Conservation (phyloP, 2,329 filamentous ascomycete genomes). For the Phialocephala subalpina region DNA sequence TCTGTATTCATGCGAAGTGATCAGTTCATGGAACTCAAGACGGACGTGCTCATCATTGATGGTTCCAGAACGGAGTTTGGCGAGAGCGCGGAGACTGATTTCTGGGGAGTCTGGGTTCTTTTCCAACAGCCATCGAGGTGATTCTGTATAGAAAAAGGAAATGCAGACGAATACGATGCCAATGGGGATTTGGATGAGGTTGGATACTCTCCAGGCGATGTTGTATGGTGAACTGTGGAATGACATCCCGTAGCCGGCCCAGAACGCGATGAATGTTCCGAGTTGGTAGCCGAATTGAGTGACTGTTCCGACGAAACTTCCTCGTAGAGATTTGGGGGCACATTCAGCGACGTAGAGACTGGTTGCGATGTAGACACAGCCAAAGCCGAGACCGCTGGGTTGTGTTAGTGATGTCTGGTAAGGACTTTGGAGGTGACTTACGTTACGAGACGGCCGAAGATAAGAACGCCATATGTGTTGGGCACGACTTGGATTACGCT, state of each 20-base stretch:
- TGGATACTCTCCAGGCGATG: conserved; percentile 52
- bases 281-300: conserved; percentile 53
- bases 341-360: conserved; percentile 53
- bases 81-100: conserved; percentile 63
- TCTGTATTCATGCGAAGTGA: conserved; percentile 75
- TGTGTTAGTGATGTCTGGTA: background rate
- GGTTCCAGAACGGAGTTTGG: conserved; percentile 67
- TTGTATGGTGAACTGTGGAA: conserved; percentile 50
- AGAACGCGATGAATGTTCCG: conserved; percentile 53
- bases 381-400: conserved; percentile 49
- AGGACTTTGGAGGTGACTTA: conserved; percentile 24
- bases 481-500: conserved; percentile 51
- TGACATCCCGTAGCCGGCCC: conserved; percentile 53
- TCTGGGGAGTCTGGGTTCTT: conserved; percentile 67
- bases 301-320: conserved; percentile 50
- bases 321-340: conserved; percentile 48
- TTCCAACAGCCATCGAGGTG: conserved; percentile 70
- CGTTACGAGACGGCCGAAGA: conserved; percentile 50
- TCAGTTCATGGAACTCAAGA: conserved; percentile 68
- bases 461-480: conserved; percentile 50
- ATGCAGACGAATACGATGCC: conserved; percentile 62
- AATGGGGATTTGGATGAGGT: conserved; percentile 51
- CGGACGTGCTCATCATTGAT: conserved; percentile 73
- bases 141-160: conserved; percentile 68
- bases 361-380: conserved; percentile 51